These are phyloP conservation scores for Globisporangium cederbergense DNA, from an alignment of 352 stramenopile species.

Conservation along the genomic window DNA sequence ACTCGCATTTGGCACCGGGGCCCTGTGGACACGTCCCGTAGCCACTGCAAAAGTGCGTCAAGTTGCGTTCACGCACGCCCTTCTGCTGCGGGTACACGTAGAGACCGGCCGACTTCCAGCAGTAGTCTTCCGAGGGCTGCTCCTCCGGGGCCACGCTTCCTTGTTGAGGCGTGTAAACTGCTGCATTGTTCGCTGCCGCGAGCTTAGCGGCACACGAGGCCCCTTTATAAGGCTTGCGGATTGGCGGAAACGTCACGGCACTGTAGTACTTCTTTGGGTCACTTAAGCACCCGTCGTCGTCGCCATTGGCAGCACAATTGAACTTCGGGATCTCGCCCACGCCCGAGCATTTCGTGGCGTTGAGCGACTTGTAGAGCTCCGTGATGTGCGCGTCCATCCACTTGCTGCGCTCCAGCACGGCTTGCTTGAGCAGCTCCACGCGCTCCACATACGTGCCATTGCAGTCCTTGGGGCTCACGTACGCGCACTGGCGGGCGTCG, in stretches of 20 bases:
- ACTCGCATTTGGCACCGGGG: slow-evolving; percentile 57
- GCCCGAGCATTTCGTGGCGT: slow-evolving; percentile 7
- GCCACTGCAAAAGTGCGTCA: slow-evolving; percentile 64
- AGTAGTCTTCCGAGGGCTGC: slow-evolving; percentile 58
- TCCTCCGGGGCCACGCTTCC: slow-evolving; percentile 29
- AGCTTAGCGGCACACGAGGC: slow-evolving; percentile 30
- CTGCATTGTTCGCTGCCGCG: neutral
- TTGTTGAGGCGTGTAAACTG: slow-evolving; percentile 1
- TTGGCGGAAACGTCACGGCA: slow-evolving; percentile 42
- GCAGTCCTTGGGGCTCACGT: slow-evolving; percentile 50
- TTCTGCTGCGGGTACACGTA: slow-evolving; percentile 65
- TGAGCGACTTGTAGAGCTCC: slow-evolving; percentile 61
- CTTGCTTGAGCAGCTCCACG: slow-evolving; percentile 36
- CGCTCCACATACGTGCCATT: slow-evolving; percentile 58
- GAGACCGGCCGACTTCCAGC: slow-evolving; percentile 56
- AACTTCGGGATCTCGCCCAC: slow-evolving; percentile 18
- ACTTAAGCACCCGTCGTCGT: slow-evolving; percentile 19
- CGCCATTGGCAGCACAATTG: slow-evolving; percentile 22
- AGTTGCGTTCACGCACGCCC: slow-evolving; percentile 48
- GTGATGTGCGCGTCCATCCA: slow-evolving; percentile 80
- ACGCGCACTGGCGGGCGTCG: slow-evolving; percentile 50
- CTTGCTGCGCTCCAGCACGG: slow-evolving; percentile 42
- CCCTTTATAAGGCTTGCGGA: slow-evolving; percentile 52
- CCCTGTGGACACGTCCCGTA: slow-evolving; percentile 58
- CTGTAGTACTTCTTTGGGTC: slow-evolving; percentile 29